Base-by-base conservation (phyloP, 2,329 filamentous ascomycete species). In the Fusarium veterinarium region DNA sequence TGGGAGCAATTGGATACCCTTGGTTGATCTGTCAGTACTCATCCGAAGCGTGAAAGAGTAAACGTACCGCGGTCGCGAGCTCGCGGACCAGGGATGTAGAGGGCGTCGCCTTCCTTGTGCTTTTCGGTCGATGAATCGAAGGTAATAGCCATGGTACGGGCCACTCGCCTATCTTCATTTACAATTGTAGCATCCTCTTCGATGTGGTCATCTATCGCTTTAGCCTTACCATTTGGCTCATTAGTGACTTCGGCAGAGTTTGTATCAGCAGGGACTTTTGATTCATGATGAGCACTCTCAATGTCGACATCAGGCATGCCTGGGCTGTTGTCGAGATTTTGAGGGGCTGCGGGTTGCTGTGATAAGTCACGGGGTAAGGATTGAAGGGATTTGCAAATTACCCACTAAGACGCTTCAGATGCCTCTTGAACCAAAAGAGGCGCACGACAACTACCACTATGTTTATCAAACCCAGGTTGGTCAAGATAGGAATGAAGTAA, bases 391-490 rank as follows among this genome's bases (percentile, higher is more conserved):
- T 31, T n/a, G 10, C 14, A n/a, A 2, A 48, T 3, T 12, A 31
- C 45, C 31, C 20, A 48, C 45, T 14, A 17, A 48, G 45, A 31
- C 45, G 10, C 45, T 48, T 48, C 10, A 48, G 10, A 17, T 31
- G 7, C 3, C 28, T 48, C 28, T 31, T 31, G 28, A 88, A 88
- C 84, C 85, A 88, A 48, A 79, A 77, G 3, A 88, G 72, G 1
- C 86, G 82, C 2, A 86, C 81, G 10, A 85, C 67, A 5, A 88
- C 84, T 11, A 87, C 84, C 8, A 84, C 40, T 6, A 85, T 83
- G 71, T 87, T 87, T 70, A 88, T 79, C 66, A 87, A 87, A 1
- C 82, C 81, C 17, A 87, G 57, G 57, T 88, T 87, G 0, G 82
- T 84, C 3, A 88, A 53, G 13, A 86, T 81, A 0, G 86, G 85